Base-by-base conservation (phyloP, 345 rosid species). In the Mallotus nudiflorus region DNA sequence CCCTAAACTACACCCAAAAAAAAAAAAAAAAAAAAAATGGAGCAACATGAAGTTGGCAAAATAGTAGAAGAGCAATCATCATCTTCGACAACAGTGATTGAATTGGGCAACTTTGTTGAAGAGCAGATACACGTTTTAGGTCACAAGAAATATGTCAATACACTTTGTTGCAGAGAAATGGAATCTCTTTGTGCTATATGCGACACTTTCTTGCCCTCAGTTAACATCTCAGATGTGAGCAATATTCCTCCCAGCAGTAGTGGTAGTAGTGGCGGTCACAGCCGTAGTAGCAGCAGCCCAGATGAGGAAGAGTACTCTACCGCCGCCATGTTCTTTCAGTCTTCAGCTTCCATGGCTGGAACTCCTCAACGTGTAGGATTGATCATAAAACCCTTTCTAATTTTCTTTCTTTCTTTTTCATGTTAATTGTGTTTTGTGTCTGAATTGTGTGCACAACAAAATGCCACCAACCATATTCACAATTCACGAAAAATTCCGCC, bases 321-420 rank as follows among this genome's bases (percentile, higher is more conserved):
- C 53, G 1, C 28, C 18, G 33, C 62, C 35, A 62, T 60, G 25
- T 88, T 82, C 69, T 84, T 73, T 64, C 80, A 48, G 22, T 76
- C 85, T 61, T 88, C 96, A 5, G 92, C 97, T 73, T 88, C 96
- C 74, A 84, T 77, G 81, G 80, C 86, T 40, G 92, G 87, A 46
- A 86, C 96, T 69, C 92, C 94, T 1, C 75, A 85, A 39, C 87
- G 77, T n/a, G 96, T 90, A 82, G 13, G 85, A 20, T 42, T 42
- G 9, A 12, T 33, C 37, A 33, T 33, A 33, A 2, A 33, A 3
- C 37, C 37, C n/a, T n/a, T n/a, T n/a, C n/a, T n/a, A 33, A 33
- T 16, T 70, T 18, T 13, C 14, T 12, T 62, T 33, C 2, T 13
- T 0, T 27, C 3, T 48, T 22, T 5, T 40, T 31, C 16, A 14